These are phyloP conservation scores for Datisca glomerata DNA, from an alignment of 306 rosid species.

Conservation along the genomic window DNA sequence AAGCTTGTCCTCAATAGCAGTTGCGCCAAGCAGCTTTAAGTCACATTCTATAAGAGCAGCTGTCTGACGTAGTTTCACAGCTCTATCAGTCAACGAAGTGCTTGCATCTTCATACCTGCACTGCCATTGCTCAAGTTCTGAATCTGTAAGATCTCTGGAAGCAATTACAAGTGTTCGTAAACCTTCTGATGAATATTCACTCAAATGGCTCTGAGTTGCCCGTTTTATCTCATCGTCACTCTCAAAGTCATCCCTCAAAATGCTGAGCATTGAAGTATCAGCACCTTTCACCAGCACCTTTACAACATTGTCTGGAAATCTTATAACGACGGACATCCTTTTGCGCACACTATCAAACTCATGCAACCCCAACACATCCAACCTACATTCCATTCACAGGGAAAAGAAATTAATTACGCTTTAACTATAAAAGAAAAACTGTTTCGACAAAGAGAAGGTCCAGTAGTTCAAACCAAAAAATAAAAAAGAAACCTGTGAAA, in stretches of 20 bases:
- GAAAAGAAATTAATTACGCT: background rate
- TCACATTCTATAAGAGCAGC: slow-evolving; percentile 68
- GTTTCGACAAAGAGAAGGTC: background rate
- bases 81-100: slow-evolving; percentile 74
- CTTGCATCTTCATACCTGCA: slow-evolving; percentile 81
- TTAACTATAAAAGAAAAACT: background rate
- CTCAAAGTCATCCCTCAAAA: slow-evolving; percentile 33
- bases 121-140: slow-evolving; percentile 83
- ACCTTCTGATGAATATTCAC: slow-evolving; percentile 71
- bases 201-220: slow-evolving; percentile 61
- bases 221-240: slow-evolving; percentile 16
- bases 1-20: slow-evolving; percentile 96
- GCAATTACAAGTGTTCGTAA: slow-evolving; percentile 90
- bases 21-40: slow-evolving; percentile 76
- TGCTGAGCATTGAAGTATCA: slow-evolving; percentile 72
- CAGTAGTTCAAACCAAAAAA: slow-evolving; percentile 5
- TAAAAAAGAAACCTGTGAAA: background rate
- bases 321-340: slow-evolving; percentile 93
- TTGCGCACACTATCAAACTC: slow-evolving; percentile 96
- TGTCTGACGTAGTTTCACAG: slow-evolving; percentile 57
- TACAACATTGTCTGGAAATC: slow-evolving; percentile 61
- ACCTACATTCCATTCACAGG: slow-evolving; percentile 38
- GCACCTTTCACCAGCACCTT: slow-evolving; percentile 99
- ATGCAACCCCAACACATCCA: slow-evolving; percentile 91
- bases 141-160: slow-evolving; percentile 55